These are phyloP conservation scores for Solanum chmielewskii DNA, from an alignment of 257 asterid genomes.

Conservation along the genomic window DNA sequence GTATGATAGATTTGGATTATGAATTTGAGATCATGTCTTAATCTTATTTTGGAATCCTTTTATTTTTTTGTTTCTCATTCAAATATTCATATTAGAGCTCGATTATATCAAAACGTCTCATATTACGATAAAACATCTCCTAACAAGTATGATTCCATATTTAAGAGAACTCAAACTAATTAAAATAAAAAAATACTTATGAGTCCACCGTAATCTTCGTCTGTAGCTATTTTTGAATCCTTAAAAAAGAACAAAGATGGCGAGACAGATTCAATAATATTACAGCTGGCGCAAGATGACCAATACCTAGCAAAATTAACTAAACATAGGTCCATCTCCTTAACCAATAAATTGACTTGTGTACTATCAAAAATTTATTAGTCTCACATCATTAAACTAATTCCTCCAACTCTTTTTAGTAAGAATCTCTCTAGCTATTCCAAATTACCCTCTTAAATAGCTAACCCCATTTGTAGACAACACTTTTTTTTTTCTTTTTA, in stretches of 20 bases:
- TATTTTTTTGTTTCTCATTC: too few species aligned
- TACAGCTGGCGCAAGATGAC: conserved; percentile 11
- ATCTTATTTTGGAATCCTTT: background rate
- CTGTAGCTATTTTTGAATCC: conserved; percentile 4
- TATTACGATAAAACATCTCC: too few species aligned
- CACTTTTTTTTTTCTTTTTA: background rate
- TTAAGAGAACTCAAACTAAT: background rate
- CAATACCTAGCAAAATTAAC: background rate
- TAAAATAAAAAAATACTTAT: too few species aligned
- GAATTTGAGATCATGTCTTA: background rate
- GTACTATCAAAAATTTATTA: background rate
- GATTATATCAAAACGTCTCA: background rate
- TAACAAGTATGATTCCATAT: background rate
- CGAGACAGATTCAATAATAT: conserved; percentile 15
- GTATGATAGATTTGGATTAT: background rate
- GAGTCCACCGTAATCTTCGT: too few species aligned
- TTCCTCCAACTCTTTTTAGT: background rate
- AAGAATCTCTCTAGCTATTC: background rate
- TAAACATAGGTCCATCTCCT: background rate
- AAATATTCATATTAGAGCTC: background rate
- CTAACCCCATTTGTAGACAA: background rate
- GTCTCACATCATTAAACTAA: background rate
- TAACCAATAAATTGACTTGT: background rate
- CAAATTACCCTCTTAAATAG: background rate
- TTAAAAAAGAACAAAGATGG: conserved; percentile 5